phyloP scores from a whole-genome alignment of 495 filamentous ascomycete genomes.

The Penicillium longicatenatum region DNA sequence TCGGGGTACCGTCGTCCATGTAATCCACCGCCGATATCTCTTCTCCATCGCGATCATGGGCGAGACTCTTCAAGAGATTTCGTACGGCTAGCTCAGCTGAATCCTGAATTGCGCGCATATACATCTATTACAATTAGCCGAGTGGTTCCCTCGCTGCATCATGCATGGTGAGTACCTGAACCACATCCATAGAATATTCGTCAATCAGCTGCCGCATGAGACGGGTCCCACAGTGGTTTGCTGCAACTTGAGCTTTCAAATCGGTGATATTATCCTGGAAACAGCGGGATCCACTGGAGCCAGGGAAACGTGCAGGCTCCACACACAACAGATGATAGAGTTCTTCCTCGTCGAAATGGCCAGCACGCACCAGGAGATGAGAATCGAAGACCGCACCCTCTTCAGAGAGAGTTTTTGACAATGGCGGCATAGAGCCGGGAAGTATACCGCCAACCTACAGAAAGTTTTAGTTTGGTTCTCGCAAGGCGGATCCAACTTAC shows the following conservation, averaged over 20 bases:
- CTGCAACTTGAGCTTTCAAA: constrained; percentile 90
- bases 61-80: too few relatives aligned
- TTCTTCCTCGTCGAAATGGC: too few relatives aligned
- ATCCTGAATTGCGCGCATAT: constrained; percentile 84
- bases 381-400: too few relatives aligned
- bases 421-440: constrained; percentile 85
- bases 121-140: too few relatives aligned
- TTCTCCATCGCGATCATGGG: too few relatives aligned
- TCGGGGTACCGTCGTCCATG: constrained; percentile 94
- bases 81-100: constrained; percentile 80
- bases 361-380: too few relatives aligned
- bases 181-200: constrained; percentile 89
- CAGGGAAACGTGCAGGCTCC: constrained; percentile 78
- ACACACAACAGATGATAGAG: too few relatives aligned
- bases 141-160: too few relatives aligned
- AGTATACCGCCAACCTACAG: constrained; percentile 80
- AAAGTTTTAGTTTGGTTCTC: constrained; percentile 63
- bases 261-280: constrained; percentile 95
- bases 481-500: too few relatives aligned
- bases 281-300: constrained; percentile 85
- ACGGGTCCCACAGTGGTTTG: constrained; percentile 92
- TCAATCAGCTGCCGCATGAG: constrained; percentile 79
- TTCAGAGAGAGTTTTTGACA: too few relatives aligned
- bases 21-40: too few relatives aligned
- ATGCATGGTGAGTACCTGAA: too few relatives aligned